phyloP scores from a whole-genome alignment of 495 filamentous ascomycete species.

The Penicillium bovifimosum region DNA sequence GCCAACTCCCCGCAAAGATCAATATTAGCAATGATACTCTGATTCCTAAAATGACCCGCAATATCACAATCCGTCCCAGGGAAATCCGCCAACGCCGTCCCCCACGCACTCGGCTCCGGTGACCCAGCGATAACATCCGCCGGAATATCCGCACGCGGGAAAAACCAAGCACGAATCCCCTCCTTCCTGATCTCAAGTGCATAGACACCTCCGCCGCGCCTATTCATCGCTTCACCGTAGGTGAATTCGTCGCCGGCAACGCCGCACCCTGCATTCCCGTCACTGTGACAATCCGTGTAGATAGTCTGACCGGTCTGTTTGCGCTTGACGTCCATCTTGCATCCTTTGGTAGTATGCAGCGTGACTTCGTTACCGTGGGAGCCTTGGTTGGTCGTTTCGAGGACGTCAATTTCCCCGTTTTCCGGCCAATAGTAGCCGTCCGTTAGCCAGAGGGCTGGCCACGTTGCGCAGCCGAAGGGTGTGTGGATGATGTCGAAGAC shows the following conservation, averaged over 20 bases:
- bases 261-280: constrained; percentile 42
- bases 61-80: constrained; percentile 47
- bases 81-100: constrained; percentile 45
- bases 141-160: constrained; percentile 36
- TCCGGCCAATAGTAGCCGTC: constrained; percentile 54
- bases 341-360: constrained; percentile 40
- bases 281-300: constrained; percentile 33
- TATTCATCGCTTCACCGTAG: constrained; percentile 41
- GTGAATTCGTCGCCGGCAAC: constrained; percentile 32
- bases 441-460: constrained; percentile 60
- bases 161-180: constrained; percentile 49
- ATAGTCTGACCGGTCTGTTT: constrained; percentile 33
- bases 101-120: constrained; percentile 47
- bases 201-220: constrained; percentile 46
- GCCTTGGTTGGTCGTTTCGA: constrained; percentile 43
- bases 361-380: constrained; percentile 43
- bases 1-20: constrained; percentile 44
- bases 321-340: constrained; percentile 43
- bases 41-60: constrained; percentile 41
- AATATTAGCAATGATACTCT: constrained; percentile 50
- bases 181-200: constrained; percentile 41
- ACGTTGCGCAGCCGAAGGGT: constrained; percentile 49
- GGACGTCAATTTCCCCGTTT: constrained; percentile 48
- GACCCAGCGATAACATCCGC: constrained; percentile 26
- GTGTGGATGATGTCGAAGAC: constrained; percentile 50